These are phyloP conservation scores for Xylaria sp. DNA, from an alignment of 2,329 filamentous ascomycete genomes.

Conservation along the genomic window DNA sequence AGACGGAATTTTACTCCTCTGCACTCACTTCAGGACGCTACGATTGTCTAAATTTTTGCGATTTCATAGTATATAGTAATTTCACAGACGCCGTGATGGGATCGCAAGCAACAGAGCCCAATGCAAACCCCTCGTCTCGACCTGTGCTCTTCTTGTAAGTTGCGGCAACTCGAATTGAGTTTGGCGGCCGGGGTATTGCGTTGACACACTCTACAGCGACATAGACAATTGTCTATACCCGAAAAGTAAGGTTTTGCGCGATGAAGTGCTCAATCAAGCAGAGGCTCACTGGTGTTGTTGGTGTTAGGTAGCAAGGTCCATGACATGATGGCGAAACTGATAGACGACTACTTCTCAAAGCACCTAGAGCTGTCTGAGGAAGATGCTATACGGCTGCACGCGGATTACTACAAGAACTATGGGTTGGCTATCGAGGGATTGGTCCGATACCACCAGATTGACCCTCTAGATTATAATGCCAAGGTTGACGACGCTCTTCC, in stretches of 20 bases:
- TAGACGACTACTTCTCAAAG: conserved; percentile 69
- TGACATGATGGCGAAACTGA: conserved; percentile 87
- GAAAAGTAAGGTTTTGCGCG: conserved; percentile 68
- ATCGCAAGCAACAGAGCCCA: conserved; percentile 39
- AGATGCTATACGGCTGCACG: conserved; percentile 87
- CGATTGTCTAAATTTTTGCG: background rate
- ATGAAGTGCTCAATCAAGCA: background rate
- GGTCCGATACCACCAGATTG: conserved; percentile 92
- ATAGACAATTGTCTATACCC: conserved; percentile 99
- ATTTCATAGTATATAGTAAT: background rate
- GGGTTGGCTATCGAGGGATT: conserved; percentile 97
- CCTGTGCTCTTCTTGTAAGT: conserved; percentile 59
- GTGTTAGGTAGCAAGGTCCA: conserved; percentile 77
- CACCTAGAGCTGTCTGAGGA: conserved; percentile 79
- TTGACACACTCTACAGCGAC: conserved; percentile 75
- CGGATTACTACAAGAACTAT: conserved; percentile 94
- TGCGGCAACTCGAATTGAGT: background rate
- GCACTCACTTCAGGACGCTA: background rate
- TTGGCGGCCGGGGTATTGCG: background rate
- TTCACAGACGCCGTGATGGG: conserved; percentile 41
- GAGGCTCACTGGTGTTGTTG: conserved; percentile 34
- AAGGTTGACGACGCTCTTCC: conserved; percentile 96
- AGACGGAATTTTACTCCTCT: background rate
- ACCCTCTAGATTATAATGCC: conserved; percentile 91
- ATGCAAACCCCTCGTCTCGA: conserved; percentile 42